phyloP scores from a whole-genome alignment of 2,329 filamentous ascomycete species.

The Onygenales sp. region DNA sequence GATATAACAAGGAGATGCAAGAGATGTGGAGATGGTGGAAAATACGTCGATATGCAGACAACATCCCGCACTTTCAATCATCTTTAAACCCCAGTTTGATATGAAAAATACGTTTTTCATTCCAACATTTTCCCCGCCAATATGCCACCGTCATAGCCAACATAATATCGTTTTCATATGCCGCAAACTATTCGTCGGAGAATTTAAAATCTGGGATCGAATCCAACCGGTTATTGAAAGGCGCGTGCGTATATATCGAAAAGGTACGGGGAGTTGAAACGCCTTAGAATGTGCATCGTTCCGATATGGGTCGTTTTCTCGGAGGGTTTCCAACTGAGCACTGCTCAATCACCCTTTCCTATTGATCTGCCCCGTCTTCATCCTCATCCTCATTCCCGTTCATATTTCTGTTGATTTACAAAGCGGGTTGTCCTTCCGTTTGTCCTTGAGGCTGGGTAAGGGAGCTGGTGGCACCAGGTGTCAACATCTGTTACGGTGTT shows the following conservation, averaged over 20 bases:
- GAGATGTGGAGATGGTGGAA: background rate
- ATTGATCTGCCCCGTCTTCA: background rate
- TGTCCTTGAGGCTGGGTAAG: constrained; percentile 14
- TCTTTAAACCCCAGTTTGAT: no score
- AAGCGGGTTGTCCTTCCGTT: constrained; percentile 23
- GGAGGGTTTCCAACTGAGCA: background rate
- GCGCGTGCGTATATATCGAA: no score
- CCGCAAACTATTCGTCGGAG: background rate
- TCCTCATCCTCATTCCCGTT: background rate
- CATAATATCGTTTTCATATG: background rate
- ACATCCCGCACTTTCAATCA: no score
- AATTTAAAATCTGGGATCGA: no score
- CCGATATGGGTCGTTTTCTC: no score
- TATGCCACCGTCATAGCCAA: background rate
- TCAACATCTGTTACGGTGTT: constrained; percentile 28
- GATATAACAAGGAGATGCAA: background rate
- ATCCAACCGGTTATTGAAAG: no score
- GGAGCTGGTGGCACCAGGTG: constrained; percentile 23
- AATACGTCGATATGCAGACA: background rate
- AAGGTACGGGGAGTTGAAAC: no score
- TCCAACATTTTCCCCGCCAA: background rate
- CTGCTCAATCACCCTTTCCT: background rate
- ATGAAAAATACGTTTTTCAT: no score
- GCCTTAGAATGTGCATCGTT: no score
- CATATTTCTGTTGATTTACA: constrained; percentile 18